phyloP scores from a whole-genome alignment of 768 basidiomycete genomes.

The Phylloporus sp. region DNA sequence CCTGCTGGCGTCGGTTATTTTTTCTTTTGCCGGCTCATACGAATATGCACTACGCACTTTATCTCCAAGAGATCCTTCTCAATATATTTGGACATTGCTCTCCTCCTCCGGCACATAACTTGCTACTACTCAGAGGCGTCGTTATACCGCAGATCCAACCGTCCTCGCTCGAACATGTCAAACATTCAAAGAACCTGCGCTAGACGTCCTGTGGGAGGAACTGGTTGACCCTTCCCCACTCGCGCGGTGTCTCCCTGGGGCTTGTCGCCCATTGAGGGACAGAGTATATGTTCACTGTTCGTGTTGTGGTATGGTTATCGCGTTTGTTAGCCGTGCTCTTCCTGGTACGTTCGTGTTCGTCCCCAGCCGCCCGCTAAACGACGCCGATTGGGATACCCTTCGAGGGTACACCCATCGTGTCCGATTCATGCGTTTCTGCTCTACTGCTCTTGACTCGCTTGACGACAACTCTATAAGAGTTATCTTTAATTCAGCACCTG shows the following conservation, averaged over 20 bases:
- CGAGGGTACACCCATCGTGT: constrained; percentile 10
- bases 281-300: constrained; percentile 8
- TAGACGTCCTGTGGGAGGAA: constrained; percentile 15
- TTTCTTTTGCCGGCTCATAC: neutral
- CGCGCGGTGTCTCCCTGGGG: constrained; percentile 10
- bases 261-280: too few relatives aligned
- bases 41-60: too few relatives aligned
- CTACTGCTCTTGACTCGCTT: too few relatives aligned
- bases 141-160: too few relatives aligned
- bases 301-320: neutral
- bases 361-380: constrained; percentile 8
- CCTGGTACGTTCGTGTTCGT: constrained; percentile 7
- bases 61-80: too few relatives aligned
- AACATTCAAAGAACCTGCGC: constrained; percentile 16
- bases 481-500: constrained; percentile 8
- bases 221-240: constrained; percentile 10
- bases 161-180: constrained; percentile 9
- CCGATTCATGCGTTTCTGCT: constrained; percentile 12
- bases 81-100: too few relatives aligned
- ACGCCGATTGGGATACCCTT: constrained; percentile 8
- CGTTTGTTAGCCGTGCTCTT: neutral
- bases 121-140: too few relatives aligned
- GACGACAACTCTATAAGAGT: constrained; percentile 11
- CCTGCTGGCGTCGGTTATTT: constrained; percentile 38
- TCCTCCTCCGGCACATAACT: too few relatives aligned